Percentiles rank a stretch among this genome's conserved stretches.
phyloP scores from a whole-genome alignment of 1,284 basidiomycete species.

The Ganoderma lingzhi region DNA sequence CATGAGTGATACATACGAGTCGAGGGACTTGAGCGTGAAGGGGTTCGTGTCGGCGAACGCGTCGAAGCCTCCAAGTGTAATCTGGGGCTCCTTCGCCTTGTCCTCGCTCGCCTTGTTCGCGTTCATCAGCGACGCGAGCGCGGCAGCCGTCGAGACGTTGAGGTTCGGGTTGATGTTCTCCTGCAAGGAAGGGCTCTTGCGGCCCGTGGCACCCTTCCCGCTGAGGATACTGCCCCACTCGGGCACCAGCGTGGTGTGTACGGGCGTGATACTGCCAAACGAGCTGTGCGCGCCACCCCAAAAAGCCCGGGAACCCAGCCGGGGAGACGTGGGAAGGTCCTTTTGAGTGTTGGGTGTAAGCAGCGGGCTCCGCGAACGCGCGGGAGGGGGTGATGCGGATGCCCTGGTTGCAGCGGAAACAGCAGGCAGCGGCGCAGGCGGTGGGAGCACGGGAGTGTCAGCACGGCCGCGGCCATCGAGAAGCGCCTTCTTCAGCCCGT shows the following conservation, averaged over 20 bases:
- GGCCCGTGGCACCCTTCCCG: constrained; percentile 42
- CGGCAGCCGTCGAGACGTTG: constrained; percentile 48
- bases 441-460: constrained; percentile 50
- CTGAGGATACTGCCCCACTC: constrained; percentile 49
- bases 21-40: constrained; percentile 85
- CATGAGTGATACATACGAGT: constrained; percentile 58
- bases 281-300: constrained; percentile 75
- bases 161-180: constrained; percentile 87
- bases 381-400: constrained; percentile 36
- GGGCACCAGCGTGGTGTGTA: constrained; percentile 86
- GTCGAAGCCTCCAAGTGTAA: constrained; percentile 54
- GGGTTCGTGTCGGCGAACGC: constrained; percentile 79
- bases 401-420: constrained; percentile 40
- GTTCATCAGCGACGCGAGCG: constrained; percentile 23
- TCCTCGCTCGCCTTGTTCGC: constrained; percentile 27
- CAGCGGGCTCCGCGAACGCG: constrained; percentile 46
- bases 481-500: constrained; percentile 82
- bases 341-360: constrained; percentile 84
- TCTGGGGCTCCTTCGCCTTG: constrained; percentile 36
- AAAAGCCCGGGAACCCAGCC: constrained; percentile 61
- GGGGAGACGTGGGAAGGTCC: constrained; percentile 76
- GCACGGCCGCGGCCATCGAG: constrained; percentile 62
- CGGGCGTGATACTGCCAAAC: constrained; percentile 80
- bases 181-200: constrained; percentile 51
- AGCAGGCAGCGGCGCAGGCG: constrained; percentile 53